Percentiles rank a stretch among this genome's conserved stretches.
These are phyloP conservation scores for Alloteropsis angusta DNA, from an alignment of 202 grass and related monocot species.

Conservation along the genomic window DNA sequence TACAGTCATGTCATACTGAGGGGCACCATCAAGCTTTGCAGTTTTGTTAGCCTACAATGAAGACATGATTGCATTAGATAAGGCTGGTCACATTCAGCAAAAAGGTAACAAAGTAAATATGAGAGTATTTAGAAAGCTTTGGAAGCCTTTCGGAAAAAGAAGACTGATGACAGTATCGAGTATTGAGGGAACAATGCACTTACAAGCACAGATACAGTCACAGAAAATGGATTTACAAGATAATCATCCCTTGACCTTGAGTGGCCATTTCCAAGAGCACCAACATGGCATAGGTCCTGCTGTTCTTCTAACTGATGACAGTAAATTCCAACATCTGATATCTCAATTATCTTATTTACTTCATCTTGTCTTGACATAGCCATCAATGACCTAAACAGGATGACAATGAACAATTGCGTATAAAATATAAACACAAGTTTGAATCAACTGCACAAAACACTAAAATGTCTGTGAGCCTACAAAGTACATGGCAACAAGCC, in stretches of 20 bases:
- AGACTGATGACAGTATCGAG: slow-evolving; percentile 9
- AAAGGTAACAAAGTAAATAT: neutral
- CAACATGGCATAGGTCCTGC: slow-evolving; percentile 38
- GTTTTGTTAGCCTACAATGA: slow-evolving; percentile 64
- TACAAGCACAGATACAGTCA: slow-evolving; percentile 74
- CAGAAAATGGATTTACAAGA: slow-evolving; percentile 71
- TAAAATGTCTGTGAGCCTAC: slow-evolving; percentile 9
- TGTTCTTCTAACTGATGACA: slow-evolving; percentile 54
- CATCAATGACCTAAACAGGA: slow-evolving; percentile 52
- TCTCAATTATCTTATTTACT: slow-evolving; percentile 87
- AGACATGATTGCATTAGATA: slow-evolving; percentile 7
- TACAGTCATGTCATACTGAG: slow-evolving; percentile 74
- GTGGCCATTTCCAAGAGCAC: slow-evolving; percentile 38
- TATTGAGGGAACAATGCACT: slow-evolving; percentile 28
- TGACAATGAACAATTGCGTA: slow-evolving; percentile 2
- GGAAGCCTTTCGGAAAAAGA: slow-evolving; percentile 13
- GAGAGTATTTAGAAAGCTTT: slow-evolving; percentile 9
- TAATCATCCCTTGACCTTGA: slow-evolving; percentile 71
- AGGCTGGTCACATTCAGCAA: slow-evolving; percentile 10
- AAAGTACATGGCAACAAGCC: neutral
- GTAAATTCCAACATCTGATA: slow-evolving; percentile 75
- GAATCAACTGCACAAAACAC: slow-evolving; percentile 7
- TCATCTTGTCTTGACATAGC: slow-evolving; percentile 65
- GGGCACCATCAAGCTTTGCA: slow-evolving; percentile 70
- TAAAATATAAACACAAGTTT: slow-evolving; percentile 19